These are phyloP conservation scores for Pterocarpus santalinus DNA, from an alignment of 306 rosid species.

Conservation along the genomic window DNA sequence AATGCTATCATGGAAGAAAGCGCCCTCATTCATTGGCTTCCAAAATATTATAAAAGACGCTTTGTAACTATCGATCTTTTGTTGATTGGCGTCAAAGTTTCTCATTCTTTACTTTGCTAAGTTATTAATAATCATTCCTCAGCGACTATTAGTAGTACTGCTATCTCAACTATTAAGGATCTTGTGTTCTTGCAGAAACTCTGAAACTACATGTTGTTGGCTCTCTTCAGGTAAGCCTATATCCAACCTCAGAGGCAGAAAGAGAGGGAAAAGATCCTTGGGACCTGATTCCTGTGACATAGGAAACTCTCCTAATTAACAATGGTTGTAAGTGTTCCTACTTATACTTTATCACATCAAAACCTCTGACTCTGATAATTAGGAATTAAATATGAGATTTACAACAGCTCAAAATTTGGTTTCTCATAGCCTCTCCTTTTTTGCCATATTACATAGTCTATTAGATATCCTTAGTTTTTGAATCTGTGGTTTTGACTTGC, in stretches of 20 bases:
- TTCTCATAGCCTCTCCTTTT: background rate
- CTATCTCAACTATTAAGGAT: conserved; percentile 7
- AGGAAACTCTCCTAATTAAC: conserved; percentile 5
- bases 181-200: conserved; percentile 25
- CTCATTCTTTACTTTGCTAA: background rate
- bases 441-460: background rate
- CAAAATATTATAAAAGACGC: conserved; percentile 22
- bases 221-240: background rate
- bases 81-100: background rate
- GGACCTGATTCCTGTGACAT: background rate
- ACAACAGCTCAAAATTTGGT: background rate
- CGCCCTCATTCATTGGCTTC: conserved; percentile 16
- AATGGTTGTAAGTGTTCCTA: conserved; percentile 47
- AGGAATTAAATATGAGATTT: background rate
- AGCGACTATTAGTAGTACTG: background rate
- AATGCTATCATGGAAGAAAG: conserved; percentile 29
- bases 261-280: conserved; percentile 8
- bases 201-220: background rate
- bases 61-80: conserved; percentile 44
- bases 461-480: background rate
- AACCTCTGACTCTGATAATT: background rate
- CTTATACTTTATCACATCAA: background rate
- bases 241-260: conserved; percentile 11
- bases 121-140: background rate
- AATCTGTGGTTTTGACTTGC: background rate